These are phyloP conservation scores for Cucurbita argyrosperma DNA, from an alignment of 306 rosid genomes.

Conservation along the genomic window DNA sequence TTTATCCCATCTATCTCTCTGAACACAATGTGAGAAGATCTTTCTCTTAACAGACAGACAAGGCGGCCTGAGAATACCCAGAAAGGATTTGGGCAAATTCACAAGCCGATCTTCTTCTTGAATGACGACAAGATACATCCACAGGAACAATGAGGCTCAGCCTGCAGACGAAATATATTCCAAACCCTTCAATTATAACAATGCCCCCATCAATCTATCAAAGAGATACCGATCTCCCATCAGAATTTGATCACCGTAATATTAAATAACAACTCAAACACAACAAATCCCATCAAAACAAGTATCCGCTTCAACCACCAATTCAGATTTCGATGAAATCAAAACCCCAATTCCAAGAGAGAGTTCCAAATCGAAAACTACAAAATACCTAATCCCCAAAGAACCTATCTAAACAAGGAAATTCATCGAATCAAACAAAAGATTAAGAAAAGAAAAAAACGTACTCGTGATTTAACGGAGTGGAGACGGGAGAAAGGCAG, in stretches of 20 bases:
- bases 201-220: conserved; percentile 13
- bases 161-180: conserved; percentile 1
- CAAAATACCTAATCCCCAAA: not conserved
- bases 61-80: conserved; percentile 47
- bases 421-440: not conserved
- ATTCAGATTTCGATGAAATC: not conserved
- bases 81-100: conserved; percentile 37
- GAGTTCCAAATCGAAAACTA: not conserved
- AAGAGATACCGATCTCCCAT: conserved; percentile 3
- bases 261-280: not conserved
- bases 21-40: conserved; percentile 15
- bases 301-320: not conserved
- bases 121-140: conserved; percentile 43
- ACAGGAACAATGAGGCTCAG: conserved; percentile 19
- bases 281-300: not conserved
- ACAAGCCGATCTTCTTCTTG: conserved; percentile 40
- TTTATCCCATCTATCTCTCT: conserved; percentile 57
- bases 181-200: conserved; percentile 7
- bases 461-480: conserved; percentile 1
- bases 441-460: not conserved
- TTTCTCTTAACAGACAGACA: conserved; percentile 13
- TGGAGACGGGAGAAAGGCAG: conserved; percentile 20
- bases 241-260: not conserved
- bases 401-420: not conserved
- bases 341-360: not conserved